A percentile compares a stretch with the other conserved stretches of the same genome.
These are phyloP conservation scores for Alternaria rosae DNA, from an alignment of 2,329 filamentous ascomycete genomes.

Conservation along the genomic window DNA sequence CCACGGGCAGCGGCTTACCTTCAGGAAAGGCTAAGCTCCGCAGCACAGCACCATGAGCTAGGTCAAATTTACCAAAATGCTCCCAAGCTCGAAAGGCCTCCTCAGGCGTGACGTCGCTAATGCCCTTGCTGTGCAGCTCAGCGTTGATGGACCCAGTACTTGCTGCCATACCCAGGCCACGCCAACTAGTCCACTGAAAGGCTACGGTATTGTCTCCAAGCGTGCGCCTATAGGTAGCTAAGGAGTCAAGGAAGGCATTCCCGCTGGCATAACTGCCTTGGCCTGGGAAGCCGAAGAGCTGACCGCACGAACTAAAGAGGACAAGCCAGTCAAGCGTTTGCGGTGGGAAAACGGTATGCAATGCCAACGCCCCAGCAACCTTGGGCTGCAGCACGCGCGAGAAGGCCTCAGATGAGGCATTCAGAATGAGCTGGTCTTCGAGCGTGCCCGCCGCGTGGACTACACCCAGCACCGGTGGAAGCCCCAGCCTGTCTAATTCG, in stretches of 20 bases:
- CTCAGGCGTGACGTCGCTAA: slow-evolving; percentile 52
- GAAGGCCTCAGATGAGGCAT: slow-evolving; percentile 41
- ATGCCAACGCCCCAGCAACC: slow-evolving; percentile 34
- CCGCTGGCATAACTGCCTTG: slow-evolving; percentile 38
- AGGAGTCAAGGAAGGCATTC: slow-evolving; percentile 41
- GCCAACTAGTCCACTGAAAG: slow-evolving; percentile 56
- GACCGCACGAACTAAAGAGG: slow-evolving; percentile 36
- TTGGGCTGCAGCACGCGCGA: slow-evolving; percentile 46
- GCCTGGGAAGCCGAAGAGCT: slow-evolving; percentile 33
- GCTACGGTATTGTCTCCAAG: slow-evolving; percentile 53
- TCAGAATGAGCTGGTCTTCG: slow-evolving; percentile 48
- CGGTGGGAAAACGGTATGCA: slow-evolving; percentile 38
- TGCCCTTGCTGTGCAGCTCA: slow-evolving; percentile 53
- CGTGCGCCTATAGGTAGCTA: slow-evolving; percentile 34
- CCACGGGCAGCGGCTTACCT: neutral
- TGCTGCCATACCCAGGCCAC: slow-evolving; percentile 51
- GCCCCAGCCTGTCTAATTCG: slow-evolving; percentile 41
- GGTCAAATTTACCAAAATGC: slow-evolving; percentile 28
- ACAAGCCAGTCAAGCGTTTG: slow-evolving; percentile 38
- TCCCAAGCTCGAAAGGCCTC: slow-evolving; percentile 56
- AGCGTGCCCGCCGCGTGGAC: slow-evolving; percentile 53
- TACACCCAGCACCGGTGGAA: slow-evolving; percentile 53
- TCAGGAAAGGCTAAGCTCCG: neutral
- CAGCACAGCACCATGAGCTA: neutral
- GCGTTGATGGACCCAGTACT: slow-evolving; percentile 50